These are phyloP conservation scores for Gamarada debralockiae DNA, from an alignment of 495 filamentous ascomycete genomes.

Conservation along the genomic window DNA sequence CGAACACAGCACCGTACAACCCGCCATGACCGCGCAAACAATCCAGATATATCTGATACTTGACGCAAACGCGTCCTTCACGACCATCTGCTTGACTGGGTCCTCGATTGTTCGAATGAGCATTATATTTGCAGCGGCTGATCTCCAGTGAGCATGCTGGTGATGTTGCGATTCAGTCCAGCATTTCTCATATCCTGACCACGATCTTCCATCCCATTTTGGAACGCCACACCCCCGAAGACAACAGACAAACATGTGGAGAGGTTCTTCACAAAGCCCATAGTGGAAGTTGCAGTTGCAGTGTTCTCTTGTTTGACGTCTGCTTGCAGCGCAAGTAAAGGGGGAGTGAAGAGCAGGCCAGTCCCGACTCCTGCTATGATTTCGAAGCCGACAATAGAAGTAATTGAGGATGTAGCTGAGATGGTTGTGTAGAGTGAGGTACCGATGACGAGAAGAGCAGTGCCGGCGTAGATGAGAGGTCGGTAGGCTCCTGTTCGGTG, in stretches of 20 bases:
- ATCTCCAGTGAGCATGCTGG: no score
- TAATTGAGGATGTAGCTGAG: conserved; percentile 37
- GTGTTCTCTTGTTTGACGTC: conserved; percentile 55
- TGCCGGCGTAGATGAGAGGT: conserved; percentile 49
- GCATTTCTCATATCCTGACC: no score
- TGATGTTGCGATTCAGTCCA: no score
- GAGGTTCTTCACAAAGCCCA: conserved; percentile 58
- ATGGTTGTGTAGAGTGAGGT: conserved; percentile 54
- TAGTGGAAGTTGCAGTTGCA: conserved; percentile 61
- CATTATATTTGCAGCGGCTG: no score
- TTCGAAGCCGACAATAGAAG: conserved; percentile 49
- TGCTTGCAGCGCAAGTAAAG: conserved; percentile 74
- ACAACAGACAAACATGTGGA: conserved; percentile 60
- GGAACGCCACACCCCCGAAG: conserved; percentile 65
- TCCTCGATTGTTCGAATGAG: no score
- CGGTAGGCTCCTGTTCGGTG: conserved; percentile 58
- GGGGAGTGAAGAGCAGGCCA: conserved; percentile 56
- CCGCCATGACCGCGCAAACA: no score
- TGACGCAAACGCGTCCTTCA: no score
- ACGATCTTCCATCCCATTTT: conserved; percentile 41
- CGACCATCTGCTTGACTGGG: no score
- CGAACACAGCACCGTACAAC: no score
- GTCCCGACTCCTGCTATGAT: conserved; percentile 45
- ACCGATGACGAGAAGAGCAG: conserved; percentile 49
- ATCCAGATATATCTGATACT: no score